These are phyloP conservation scores for Crithidia acanthocephali DNA, from an alignment of 208 protist genomes.

Conservation along the genomic window DNA sequence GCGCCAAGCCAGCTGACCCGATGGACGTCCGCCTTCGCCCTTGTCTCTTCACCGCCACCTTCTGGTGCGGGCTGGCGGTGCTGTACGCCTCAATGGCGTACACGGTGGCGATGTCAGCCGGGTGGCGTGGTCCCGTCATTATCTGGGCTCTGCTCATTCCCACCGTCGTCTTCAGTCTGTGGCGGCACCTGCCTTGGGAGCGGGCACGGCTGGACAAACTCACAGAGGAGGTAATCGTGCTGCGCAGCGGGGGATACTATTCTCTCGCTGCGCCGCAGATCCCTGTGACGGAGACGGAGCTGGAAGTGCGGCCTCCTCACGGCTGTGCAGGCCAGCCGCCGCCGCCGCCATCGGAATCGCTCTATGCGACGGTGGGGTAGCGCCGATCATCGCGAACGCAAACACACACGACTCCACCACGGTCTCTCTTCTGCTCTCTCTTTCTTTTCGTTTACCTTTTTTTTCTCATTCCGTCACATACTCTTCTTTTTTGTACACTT, in stretches of 20 bases:
- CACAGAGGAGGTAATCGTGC: conserved; percentile 7
- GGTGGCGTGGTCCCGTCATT: conserved; percentile 30
- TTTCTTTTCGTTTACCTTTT: conserved; percentile 1
- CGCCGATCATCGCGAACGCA: rapidly evolving
- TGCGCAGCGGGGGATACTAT: conserved; percentile 27
- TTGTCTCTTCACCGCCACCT: conserved; percentile 14
- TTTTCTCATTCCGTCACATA: not conserved
- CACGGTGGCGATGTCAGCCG: conserved; percentile 1
- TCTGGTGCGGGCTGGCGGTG: conserved; percentile 25
- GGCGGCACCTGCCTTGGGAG: conserved; percentile 30
- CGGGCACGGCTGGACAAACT: not conserved
- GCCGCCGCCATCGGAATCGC: not conserved
- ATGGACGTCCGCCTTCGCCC: conserved; percentile 26
- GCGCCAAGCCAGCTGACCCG: not conserved
- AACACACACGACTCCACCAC: too few species aligned
- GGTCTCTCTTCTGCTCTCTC: too few species aligned
- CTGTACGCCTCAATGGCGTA: conserved; percentile 30
- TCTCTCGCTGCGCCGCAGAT: conserved; percentile 2
- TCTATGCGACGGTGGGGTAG: conserved; percentile 2
- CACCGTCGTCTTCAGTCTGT: conserved; percentile 19
- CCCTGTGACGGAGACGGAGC: not conserved
- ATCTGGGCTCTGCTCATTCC: conserved; percentile 26
- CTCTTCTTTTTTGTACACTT: conserved; percentile 1
- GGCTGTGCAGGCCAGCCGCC: not conserved
- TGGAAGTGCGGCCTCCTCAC: not conserved